Evolutionary conservation across 176 grass and related monocot species (phyloP), one percentile per base, ranked within the genome.

Genomic region (Zizania latifolia): DNA sequence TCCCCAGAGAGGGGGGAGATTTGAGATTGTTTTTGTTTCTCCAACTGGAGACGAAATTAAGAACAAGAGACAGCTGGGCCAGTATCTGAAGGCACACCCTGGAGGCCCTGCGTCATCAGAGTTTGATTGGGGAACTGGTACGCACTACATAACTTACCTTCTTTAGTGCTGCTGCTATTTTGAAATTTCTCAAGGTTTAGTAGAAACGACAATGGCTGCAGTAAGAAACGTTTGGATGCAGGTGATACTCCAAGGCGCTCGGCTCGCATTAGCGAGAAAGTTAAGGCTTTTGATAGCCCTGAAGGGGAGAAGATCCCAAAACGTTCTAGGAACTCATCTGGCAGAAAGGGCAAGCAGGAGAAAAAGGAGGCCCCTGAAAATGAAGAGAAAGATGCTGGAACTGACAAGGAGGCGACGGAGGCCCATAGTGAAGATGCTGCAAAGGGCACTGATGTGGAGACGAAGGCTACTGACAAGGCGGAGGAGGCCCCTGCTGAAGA

Each of bases 111-210:
- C 89, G 55, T 74, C 89, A 67, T 92, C 89, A 6, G 89, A 99
- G 63, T 99, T 99, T 16, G 95, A 94, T 71, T 99, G 95, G 95
- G 78, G 84, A 85, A 94, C 91, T 67, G 95, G 95, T 99, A 53
- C 48, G 19, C 48, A 53, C 48, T 53, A 83, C 2, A 71, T 11
- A 33, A 21, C 33, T 70, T 84, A 32, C 1, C 31, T 67, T n/a
- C 51, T 69, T 68, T 38, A 12, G 35, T 34, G n/a, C 48, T 74
- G 32, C 4, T n/a, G n/a, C n/a, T n/a, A n/a, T n/a, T 44, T 38
- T 30, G 30, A 62, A 1, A 62, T 69, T 11, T 62, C 57, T 41
- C 8, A 57, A 36, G 38, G 11, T 80, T 12, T 32, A 51, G 9
- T n/a, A 36, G 34, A 77, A 62, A 75, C 62, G 11, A 11, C 2